phyloP scores from a whole-genome alignment of 2,329 filamentous ascomycete species.

The Zymoseptoria ardabiliae region DNA sequence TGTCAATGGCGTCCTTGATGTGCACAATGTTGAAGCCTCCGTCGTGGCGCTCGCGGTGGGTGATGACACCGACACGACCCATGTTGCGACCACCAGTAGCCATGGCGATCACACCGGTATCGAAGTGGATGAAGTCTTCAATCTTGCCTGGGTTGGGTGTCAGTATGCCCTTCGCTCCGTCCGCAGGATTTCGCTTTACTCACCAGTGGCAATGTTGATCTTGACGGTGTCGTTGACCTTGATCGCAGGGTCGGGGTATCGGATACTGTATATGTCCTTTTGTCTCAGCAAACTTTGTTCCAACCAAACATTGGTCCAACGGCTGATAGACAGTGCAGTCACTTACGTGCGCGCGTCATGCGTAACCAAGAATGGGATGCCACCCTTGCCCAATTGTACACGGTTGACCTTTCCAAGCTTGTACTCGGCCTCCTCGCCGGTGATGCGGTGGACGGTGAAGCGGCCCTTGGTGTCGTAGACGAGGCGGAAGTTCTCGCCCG shows the following conservation, averaged over 20 bases:
- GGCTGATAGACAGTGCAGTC: conserved; percentile 93
- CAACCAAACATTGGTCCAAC: conserved; percentile 99
- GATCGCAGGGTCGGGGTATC: conserved; percentile 96
- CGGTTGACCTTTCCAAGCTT: conserved; percentile 99
- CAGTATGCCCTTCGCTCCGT: not conserved
- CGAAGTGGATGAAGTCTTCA: conserved; percentile 95
- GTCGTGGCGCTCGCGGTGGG: conserved; percentile 99
- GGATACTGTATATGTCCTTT: conserved; percentile 61
- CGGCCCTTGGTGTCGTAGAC: conserved; percentile 99
- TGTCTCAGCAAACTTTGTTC: conserved; percentile 27
- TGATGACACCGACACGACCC: conserved; percentile 99
- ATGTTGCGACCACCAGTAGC: conserved; percentile 99
- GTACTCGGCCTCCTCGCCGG: conserved; percentile 97
- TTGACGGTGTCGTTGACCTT: conserved; percentile 99
- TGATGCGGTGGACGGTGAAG: conserved; percentile 99
- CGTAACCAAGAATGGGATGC: conserved; percentile 99
- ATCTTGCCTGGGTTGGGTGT: conserved; percentile 57
- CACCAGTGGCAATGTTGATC: conserved; percentile 88
- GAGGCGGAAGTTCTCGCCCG: conserved; percentile 99
- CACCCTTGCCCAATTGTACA: conserved; percentile 97
- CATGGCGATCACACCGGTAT: conserved; percentile 97
- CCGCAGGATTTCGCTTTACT: conserved; percentile 1
- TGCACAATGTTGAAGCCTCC: conserved; percentile 98
- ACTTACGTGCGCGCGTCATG: conserved; percentile 99
- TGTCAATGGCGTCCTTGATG: conserved; percentile 99